A percentile compares a stretch with the other conserved stretches of the same genome.
phyloP scores from a whole-genome alignment of 306 rosid genomes.

The Cicer pinnatifidum region DNA sequence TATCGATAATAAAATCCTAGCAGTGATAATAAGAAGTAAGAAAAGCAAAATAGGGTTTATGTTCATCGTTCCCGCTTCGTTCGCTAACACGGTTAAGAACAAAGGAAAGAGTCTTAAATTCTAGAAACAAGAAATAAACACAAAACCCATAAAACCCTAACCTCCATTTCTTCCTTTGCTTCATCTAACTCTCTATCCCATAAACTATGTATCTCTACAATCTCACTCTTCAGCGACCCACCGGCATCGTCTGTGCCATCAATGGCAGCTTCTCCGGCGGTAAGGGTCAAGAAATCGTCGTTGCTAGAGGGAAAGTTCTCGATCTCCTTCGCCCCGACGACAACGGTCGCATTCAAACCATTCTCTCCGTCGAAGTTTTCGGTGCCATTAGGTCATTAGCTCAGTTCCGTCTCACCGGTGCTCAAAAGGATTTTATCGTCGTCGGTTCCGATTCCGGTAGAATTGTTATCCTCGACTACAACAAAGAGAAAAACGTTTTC shows the following conservation, averaged over 20 bases:
- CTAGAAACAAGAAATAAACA: background rate
- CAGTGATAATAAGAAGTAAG: no score
- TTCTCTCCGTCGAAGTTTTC: constrained; percentile 91
- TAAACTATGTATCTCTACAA: constrained; percentile 82
- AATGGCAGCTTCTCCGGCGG: constrained; percentile 98
- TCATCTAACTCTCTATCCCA: background rate
- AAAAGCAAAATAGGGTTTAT: no score
- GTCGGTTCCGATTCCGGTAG: constrained; percentile 95
- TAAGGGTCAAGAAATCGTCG: constrained; percentile 84
- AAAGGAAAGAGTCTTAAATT: no score
- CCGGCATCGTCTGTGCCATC: constrained; percentile 90
- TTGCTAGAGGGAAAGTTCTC: constrained; percentile 88
- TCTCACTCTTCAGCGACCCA: constrained; percentile 90
- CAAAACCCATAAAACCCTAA: constrained; percentile 32
- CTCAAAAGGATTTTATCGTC: constrained; percentile 85
- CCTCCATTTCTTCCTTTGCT: background rate
- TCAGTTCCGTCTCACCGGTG: constrained; percentile 85
- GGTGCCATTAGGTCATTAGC: constrained; percentile 85
- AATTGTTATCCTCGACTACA: constrained; percentile 85
- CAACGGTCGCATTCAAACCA: constrained; percentile 85
- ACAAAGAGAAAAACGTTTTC: constrained; percentile 82
- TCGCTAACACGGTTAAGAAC: no score
- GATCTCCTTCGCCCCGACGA: constrained; percentile 97
- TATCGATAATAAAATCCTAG: no score
- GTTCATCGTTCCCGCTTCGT: no score